Evolutionary conservation across 225 moss, liverwort and hornwort genomes (phyloP), one percentile per base, ranked within the genome.

Genomic region (Climacium dendroides): DNA sequence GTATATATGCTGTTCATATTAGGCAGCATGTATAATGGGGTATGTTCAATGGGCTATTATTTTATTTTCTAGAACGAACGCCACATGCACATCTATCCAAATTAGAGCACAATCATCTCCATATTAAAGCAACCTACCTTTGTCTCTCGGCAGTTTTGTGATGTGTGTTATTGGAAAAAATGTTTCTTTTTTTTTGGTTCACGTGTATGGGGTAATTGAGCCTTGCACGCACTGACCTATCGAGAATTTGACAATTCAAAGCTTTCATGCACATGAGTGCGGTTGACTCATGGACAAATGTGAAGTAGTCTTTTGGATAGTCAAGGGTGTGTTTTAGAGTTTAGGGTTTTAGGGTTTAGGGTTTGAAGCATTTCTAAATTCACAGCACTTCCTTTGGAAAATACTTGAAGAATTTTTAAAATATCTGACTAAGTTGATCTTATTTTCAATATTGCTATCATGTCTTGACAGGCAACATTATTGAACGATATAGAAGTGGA

Each of bases 401-500:
- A 17, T 29, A 19, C 35, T 54, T n/a, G 17, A 19, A 61, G 24
- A 26, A 9, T 60, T 43, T 26, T 78, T 15, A 2, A 7, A 63
- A 10, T 50, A 60, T 71, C 23, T 35, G 35, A 50, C 35, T 39
- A 50, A 17, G 22, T 86, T 89, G 11, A 84, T 67, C 59, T 53
- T n/a, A 84, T 73, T 84, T 64, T 70, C 43, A 80, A 72, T 50
- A 48, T 77, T 70, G 45, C n/a, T 70, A 23, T 89, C 55, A 20
- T 90, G 50, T 79, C 69, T 81, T 74, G 85, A 82, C 89, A 92
- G 89, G 81, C 90, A 89, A 54, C 61, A 74, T 54, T 83, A 82
- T 65, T 90, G 74, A 89, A 61, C 18, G 47, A 74, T 75, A 85
- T 41, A 61, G 63, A 74, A 80, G 74, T 60, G 63, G 85, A 89